Evolutionary conservation across 2,329 filamentous ascomycete species (phyloP), one percentile per base, ranked within the genome.

Genomic region (Alternaria alternata): DNA sequence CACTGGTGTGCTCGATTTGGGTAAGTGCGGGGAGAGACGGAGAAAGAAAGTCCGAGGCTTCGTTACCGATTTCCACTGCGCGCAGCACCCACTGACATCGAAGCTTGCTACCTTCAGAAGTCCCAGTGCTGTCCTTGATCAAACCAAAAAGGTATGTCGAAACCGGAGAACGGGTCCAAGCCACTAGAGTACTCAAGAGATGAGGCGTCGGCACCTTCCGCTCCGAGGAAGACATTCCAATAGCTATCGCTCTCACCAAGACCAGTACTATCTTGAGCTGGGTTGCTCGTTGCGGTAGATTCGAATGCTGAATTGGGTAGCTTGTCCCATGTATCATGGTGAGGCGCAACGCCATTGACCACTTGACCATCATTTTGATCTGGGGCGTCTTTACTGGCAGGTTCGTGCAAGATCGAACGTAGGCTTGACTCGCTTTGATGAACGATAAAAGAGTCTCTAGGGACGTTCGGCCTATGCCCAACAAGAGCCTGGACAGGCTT

Each of bases 101-200:
- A 16, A 9, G 20, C 30, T 54, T 61, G 47, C 28, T 63, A 62
- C 36, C 67, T 66, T 22, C 68, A 34, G 41, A 72, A 69, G 12
- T 70, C 62, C 57, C 63, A 69, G 54, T 76, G 70, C 52, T 76
- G 71, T 55, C 76, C 75, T 51, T 77, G 72, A 6, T 74, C 75
- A 36, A 77, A 66, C 75, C 74, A 77, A 47, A 78, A 76, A 0
- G 75, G 74, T 30, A 77, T 77, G 46, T 77, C 75, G 39, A 76
- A 78, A 5, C 73, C 74, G 24, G 74, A 65, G 26, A 76, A 78
- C 3, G 70, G 64, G 43, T 77, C 74, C 11, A 65, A 51, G 16
- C 63, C 55, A 30, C 70, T 62, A 3, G 36, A 42, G 11, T 53
- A 58, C 11, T 57, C 57, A 41, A 12, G 46, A 8, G 44, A 32